Evolutionary conservation across 768 basidiomycete genomes (phyloP).

Genomic region (Lactifluus subvellereus): DNA sequence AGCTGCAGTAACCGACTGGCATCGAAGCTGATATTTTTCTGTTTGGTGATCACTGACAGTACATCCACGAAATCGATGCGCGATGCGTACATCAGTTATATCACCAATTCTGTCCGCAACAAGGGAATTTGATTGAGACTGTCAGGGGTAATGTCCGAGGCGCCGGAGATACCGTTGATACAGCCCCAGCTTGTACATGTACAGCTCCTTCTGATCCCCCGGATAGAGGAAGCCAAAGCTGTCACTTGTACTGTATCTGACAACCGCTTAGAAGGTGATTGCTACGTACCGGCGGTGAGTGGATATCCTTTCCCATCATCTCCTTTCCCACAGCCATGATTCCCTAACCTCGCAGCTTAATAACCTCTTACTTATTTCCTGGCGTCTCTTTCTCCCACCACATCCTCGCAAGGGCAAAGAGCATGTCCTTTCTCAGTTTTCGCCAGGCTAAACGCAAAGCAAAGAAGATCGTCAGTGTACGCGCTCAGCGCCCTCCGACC

Average conservation of each 20-base stretch:
- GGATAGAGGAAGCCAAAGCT: background rate
- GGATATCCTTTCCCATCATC: conserved; percentile 2
- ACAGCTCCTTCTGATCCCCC: background rate
- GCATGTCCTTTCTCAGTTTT: conserved; percentile 18
- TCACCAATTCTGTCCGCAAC: background rate
- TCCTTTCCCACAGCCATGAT: background rate
- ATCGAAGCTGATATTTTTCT: background rate
- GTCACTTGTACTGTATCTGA: background rate
- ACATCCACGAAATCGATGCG: background rate
- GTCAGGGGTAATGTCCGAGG: background rate
- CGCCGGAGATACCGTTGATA: background rate
- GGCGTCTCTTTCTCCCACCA: conserved; percentile 1
- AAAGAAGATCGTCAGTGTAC: conserved; percentile 16
- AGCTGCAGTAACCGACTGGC: no score
- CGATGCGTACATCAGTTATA: background rate
- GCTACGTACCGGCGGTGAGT: background rate
- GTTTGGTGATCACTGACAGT: background rate
- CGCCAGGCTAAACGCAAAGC: conserved; percentile 23
- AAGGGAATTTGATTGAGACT: background rate
- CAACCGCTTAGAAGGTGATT: background rate
- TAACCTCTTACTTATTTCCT: background rate
- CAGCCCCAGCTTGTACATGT: background rate
- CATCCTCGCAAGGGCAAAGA: background rate
- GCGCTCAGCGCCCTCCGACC: background rate
- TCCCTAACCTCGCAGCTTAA: background rate